Evolutionary conservation across 495 filamentous ascomycete genomes (phyloP).

Genomic region (Trichocladium antarcticum): DNA sequence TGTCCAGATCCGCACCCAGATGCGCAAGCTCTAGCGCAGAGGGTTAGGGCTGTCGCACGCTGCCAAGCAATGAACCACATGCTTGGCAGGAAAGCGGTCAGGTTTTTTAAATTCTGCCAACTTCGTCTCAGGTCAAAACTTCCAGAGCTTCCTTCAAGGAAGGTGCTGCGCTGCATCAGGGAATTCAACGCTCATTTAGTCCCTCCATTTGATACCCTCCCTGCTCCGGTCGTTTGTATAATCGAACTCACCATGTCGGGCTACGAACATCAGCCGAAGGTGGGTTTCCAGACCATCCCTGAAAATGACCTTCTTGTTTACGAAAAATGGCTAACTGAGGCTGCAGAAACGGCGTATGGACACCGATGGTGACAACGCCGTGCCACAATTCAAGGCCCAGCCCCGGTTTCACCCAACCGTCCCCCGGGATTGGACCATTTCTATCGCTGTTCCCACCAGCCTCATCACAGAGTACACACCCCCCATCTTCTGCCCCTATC

Average conservation of each 20-base stretch:
- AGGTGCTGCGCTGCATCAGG: no score
- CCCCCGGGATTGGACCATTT: conserved; percentile 38
- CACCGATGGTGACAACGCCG: conserved; percentile 23
- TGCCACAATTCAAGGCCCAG: conserved; percentile 7
- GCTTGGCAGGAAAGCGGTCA: conserved; percentile 18
- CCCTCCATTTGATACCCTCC: not conserved
- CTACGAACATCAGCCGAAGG: conserved; percentile 19
- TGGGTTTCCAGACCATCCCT: not conserved
- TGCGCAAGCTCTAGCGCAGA: not conserved
- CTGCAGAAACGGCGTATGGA: conserved; percentile 35
- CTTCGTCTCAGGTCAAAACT: not conserved
- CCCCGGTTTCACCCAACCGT: conserved; percentile 28
- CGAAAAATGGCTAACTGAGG: not conserved
- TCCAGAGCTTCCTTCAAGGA: not conserved
- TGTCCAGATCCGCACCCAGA: conserved; percentile 17
- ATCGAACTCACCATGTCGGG: not conserved
- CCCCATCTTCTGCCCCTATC: not conserved
- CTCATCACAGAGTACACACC: conserved; percentile 36
- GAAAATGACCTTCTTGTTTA: no score
- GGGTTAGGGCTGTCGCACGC: conserved; percentile 5
- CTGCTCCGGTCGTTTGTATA: not conserved
- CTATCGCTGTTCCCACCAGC: conserved; percentile 39
- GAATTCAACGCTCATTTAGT: no score
- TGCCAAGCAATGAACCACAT: not conserved
- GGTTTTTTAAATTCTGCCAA: conserved; percentile 23